Base-by-base conservation (phyloP, 129 eudicot genomes). In the Solidago caesia region DNA sequence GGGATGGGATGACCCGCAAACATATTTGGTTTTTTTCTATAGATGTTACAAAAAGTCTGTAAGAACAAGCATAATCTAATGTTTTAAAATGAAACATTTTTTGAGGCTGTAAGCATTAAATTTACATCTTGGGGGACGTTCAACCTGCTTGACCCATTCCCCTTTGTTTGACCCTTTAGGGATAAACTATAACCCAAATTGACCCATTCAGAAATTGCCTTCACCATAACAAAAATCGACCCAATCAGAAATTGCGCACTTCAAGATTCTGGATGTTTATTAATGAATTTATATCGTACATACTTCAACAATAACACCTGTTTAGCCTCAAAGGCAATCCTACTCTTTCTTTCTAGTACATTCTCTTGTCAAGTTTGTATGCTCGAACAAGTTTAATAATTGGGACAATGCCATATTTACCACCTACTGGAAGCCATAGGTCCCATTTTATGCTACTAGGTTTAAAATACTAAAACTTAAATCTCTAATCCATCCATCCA, bases 401-500 rank as follows among this genome's bases (percentile, higher is more conserved):
- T 13, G 59, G 59, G 59, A 21, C 25, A n/a, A 53, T 53, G 59
- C 59, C 59, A 53, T 15, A 53, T 53, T 53, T 8, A 53, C 6
- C 14, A 53, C 59, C 25, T 53, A n/a, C 59, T 21, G 6, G 14
- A 53, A 53, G 39, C 59, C 8, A 3, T 14, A 7, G 59, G 25
- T 1, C 68, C 15, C 33, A n/a, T 33, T 63, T 63, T 6, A 27
- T 63, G 45, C 46, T 64, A 14, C 49, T 12, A 52, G 42, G 13
- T 12, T 16, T 43, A 25, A 12, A 51, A 7, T 27, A 11, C 15
- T 69, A 11, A 14, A 33, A 12, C n/a, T 29, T 2, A 13, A 69
- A 47, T 52, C 27, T 74, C 7, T 58, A 71, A 16, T 71, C 44
- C 48, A 41, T 71, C 44, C 48, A 41, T 62, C 41, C 64, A 7